Evolutionary conservation across 1,284 basidiomycete species (phyloP).

Genomic region (Cryptococcus deneoformans): DNA sequence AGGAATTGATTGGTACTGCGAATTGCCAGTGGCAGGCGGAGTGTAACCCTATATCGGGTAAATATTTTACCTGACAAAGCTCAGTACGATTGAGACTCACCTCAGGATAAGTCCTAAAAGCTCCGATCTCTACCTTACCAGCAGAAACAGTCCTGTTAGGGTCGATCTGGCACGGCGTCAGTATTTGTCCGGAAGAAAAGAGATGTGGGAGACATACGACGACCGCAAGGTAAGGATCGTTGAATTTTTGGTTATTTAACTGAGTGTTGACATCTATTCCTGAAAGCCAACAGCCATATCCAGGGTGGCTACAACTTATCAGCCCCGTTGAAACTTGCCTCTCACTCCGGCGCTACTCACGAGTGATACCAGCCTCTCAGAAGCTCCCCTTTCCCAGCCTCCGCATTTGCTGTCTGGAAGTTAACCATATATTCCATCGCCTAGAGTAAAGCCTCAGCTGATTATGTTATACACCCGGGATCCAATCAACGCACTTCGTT

Average conservation of each 20-base stretch:
- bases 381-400: conserved; percentile 82
- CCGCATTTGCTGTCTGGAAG: conserved; percentile 74
- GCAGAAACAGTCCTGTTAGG: conserved; percentile 97
- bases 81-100: conserved; percentile 27
- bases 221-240: conserved; percentile 96
- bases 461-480: neutral
- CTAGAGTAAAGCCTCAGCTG: conserved; percentile 7
- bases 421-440: conserved; percentile 99
- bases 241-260: conserved; percentile 87
- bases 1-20: conserved; percentile 88
- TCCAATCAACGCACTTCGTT: conserved; percentile 57
- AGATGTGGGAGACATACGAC: conserved; percentile 61
- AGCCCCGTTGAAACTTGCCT: neutral
- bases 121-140: conserved; percentile 97
- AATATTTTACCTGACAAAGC: neutral
- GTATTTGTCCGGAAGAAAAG: neutral
- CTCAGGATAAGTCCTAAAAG: conserved; percentile 94
- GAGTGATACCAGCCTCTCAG: conserved; percentile 99
- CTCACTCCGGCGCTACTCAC: conserved; percentile 14
- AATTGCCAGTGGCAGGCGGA: conserved; percentile 67
- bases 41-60: conserved; percentile 63
- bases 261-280: conserved; percentile 97
- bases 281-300: conserved; percentile 96
- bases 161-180: conserved; percentile 65
- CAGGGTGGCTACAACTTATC: conserved; percentile 64